Evolutionary conservation across 2,329 filamentous ascomycete genomes (phyloP), one percentile per base, ranked within the genome.

Genomic region (Fusarium dimerum): DNA sequence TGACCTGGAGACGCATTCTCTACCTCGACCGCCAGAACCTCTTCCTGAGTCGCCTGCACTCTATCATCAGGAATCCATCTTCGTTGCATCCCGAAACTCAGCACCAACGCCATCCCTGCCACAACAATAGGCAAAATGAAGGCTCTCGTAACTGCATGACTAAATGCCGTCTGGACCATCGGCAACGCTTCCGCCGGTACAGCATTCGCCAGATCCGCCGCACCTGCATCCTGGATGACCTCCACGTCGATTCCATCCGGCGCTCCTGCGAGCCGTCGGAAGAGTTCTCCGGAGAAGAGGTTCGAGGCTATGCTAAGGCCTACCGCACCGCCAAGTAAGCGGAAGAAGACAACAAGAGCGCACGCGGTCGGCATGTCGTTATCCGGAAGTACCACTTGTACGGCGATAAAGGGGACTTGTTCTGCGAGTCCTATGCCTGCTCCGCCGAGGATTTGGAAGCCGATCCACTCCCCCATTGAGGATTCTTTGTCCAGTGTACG

Each of bases 291-390:
- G 4, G 48, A 52, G 12, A 60, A 59, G 1, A 56, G 54, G 6
- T 56, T 56, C 2, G 53, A 53, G 5, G 51, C 54, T 8, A 62
- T 49, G 1, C 46, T 50, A 10, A 57, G 52, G 5, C 51, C 53
- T 1, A 62, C 43, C 0, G 56, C 55, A 5, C 77, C 77, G 29
- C 75, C 76, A 0, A 80, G 61, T 1, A 72, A 68, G 56, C 78
- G 77, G n/a, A 67, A 66, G 64, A 79, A 78, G n/a, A 78, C 71
- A 2, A 77, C 67, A 6, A 67, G 59, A 3, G 76, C 73, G 6
- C 72, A 75, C 1, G 72, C 76, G 2, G 70, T 72, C 0, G 76
- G 73, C 34, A 78, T 71, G 45, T 78, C 76, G 5, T 67, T 68
- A 15, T 67, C 51, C 5, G 60, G 62, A 9, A 78, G 61, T 0